These are phyloP conservation scores for Pisolithus sp. DNA, from an alignment of 768 basidiomycete genomes.

Conservation along the genomic window DNA sequence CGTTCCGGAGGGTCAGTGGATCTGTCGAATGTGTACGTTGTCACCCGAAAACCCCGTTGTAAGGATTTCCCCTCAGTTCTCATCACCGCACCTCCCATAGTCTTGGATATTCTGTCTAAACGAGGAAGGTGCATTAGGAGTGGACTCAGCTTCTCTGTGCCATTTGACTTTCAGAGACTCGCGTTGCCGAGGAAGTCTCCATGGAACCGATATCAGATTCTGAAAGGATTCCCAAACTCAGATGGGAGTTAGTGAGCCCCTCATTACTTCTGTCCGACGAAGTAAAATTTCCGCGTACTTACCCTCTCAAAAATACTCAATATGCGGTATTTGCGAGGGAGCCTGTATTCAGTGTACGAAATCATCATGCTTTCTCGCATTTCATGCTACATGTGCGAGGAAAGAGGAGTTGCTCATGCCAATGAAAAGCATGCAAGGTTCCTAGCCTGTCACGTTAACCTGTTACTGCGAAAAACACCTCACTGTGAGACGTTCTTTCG, in stretches of 20 bases:
- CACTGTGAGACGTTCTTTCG: slow-evolving; percentile 49
- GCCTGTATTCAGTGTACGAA: slow-evolving; percentile 97
- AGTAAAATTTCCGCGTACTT: slow-evolving; percentile 7
- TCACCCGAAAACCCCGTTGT: slow-evolving; percentile 96
- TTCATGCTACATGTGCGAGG: slow-evolving; percentile 91
- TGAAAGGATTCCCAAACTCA: slow-evolving; percentile 78
- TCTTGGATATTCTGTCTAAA: slow-evolving; percentile 94
- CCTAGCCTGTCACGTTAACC: slow-evolving; percentile 65
- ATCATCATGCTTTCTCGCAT: slow-evolving; percentile 83
- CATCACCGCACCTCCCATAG: slow-evolving; percentile 33
- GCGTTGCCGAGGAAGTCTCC: slow-evolving; percentile 89
- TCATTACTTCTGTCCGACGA: neutral
- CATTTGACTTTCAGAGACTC: slow-evolving; percentile 94
- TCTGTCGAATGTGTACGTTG: slow-evolving; percentile 96
- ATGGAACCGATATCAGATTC: slow-evolving; percentile 97
- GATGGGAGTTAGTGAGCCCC: slow-evolving; percentile 85
- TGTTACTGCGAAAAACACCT: slow-evolving; percentile 90
- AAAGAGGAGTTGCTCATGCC: slow-evolving; percentile 79
- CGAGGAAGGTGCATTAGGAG: slow-evolving; percentile 95
- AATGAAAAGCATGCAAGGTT: slow-evolving; percentile 76
- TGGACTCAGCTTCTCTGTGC: slow-evolving; percentile 98
- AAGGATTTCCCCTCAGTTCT: slow-evolving; percentile 23
- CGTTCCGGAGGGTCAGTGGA: slow-evolving; percentile 99
- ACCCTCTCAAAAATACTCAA: slow-evolving; percentile 46
- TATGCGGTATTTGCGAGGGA: slow-evolving; percentile 58